phyloP scores from a whole-genome alignment of 495 filamentous ascomycete species.

The Penicillium bovifimosum region DNA sequence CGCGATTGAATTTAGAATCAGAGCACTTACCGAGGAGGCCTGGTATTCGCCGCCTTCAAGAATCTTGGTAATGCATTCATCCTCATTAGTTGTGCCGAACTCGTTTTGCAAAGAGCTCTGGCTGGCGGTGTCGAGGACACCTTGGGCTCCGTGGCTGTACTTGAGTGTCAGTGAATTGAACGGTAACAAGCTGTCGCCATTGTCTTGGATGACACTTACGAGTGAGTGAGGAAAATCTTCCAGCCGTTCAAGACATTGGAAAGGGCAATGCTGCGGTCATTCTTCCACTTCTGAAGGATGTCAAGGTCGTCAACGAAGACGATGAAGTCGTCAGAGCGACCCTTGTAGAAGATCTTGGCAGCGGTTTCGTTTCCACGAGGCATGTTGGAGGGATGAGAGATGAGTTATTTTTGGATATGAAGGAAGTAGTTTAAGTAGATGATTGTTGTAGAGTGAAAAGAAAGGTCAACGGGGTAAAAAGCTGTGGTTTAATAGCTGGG shows the following conservation, averaged over 20 bases:
- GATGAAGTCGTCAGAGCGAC: conserved; percentile 81
- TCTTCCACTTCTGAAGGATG: conserved; percentile 73
- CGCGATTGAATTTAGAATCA: not conserved
- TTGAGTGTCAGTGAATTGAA: not conserved
- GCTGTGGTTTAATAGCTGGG: conserved; percentile 4
- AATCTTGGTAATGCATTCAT: conserved; percentile 74
- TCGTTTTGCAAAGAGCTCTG: conserved; percentile 72
- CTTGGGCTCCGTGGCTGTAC: conserved; percentile 78
- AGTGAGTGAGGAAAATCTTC: conserved; percentile 87
- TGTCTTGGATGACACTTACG: conserved; percentile 49
- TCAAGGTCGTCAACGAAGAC: conserved; percentile 76
- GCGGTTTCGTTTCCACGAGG: conserved; percentile 68
- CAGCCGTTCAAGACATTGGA: conserved; percentile 81
- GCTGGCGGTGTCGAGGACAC: conserved; percentile 68
- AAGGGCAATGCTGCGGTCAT: conserved; percentile 71
- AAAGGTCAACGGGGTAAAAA: conserved; percentile 12
- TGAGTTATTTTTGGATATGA: conserved; percentile 9
- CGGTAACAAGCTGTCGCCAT: not conserved
- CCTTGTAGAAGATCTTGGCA: conserved; percentile 87
- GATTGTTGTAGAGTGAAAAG: not conserved
- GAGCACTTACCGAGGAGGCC: conserved; percentile 54
- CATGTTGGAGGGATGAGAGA: conserved; percentile 45
- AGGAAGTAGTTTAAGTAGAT: too few relatives aligned
- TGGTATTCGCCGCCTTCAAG: conserved; percentile 70
- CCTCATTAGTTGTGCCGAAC: conserved; percentile 74